Evolutionary conservation across 2,329 filamentous ascomycete genomes (phyloP), one percentile per base, ranked within the genome.

Genomic region (Stachybotrys elegans): DNA sequence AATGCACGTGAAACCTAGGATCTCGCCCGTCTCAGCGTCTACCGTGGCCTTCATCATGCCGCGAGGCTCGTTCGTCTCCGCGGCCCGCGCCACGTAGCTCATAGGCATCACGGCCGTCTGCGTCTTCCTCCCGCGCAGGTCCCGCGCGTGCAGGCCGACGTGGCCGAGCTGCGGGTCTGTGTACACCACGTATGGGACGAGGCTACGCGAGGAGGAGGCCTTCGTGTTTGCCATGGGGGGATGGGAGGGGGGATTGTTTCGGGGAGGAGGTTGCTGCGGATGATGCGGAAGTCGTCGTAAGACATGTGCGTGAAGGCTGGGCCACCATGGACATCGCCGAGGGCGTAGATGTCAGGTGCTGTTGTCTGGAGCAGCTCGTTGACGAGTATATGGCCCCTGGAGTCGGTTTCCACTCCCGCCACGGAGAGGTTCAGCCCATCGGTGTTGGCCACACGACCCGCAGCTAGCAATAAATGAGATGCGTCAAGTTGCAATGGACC

Each of bases 241-340:
- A 14, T 56, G 56, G 3, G 54, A 53, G 51, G 25, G 20, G 51
- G 42, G n/a, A 57, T 49, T 19, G 52, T 41, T 5, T 48, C 46
- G 29, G 56, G 53, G 29, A 73, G 51, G 38, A 76, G 51, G 47
- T 75, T 76, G 47, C 63, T 58, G 20, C 67, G 63, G 37, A 78
- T 51, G 55, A 79, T 69, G 44, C 75, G 71, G 54, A 69, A 76
- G 58, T 78, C 74, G 56, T 79, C 74, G 59, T 77, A 78, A 4
- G 71, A 74, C 49, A 79, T 68, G 57, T 79, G 75, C 2, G 75
- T 78, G 55, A 79, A 78, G 13, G 72, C 72, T 6, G 73, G 71
- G 1, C 68, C 67, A 36, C 73, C 73, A 43, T 77, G 73, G 40
- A 71, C 68, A 49, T 79, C 75, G 25, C 76, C 75, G 2, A 78